Base-by-base conservation (phyloP, 305 asterid species). In the Striga hermonthica region DNA sequence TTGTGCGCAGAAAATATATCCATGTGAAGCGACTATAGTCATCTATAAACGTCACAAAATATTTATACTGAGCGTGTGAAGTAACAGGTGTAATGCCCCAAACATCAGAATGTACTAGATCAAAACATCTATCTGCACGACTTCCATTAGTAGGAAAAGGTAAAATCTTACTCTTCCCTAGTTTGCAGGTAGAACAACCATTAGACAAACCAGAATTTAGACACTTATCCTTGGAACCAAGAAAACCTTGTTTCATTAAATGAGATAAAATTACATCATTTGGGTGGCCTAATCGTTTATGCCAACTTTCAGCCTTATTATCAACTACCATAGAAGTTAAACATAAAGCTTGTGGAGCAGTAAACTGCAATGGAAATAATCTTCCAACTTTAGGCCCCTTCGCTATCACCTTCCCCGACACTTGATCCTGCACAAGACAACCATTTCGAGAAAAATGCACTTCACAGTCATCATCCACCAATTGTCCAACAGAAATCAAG, bases 391-490 rank as follows among this genome's bases (percentile, higher is more conserved):
- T 48, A 48, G 28, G 54, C 54, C 28, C 15, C 54, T 6, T 48
- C 54, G 54, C 8, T n/a, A 48, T n/a, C 7, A 48, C 54, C 16
- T 48, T 48, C 54, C 7, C 28, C 28, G 54, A 48, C 7, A 48
- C 54, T 7, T 48, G 3, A 48, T 48, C 54, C 28, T 48, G 54
- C 54, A 48, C 16, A 48, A 12, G 15, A 48, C 16, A 48, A 1
- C 54, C 54, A 12, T 6, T 3, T 0, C 7, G 6, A 48, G 54
- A 48, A n/a, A 48, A 48, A 7, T 48, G 2, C 15, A 13, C 54
- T 22, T 22, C 31, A 49, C 55, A 49, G 22, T 49, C 13, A 49
- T 49, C 15, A 10, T 49, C 55, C 55, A 49, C 55, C 55, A 49
- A 10, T 12, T 49, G 55, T 4, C 55, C 5, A 49, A 49, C 55